Evolutionary conservation across 169 alveolate genomes (phyloP), one percentile per base, ranked within the genome.

Genomic region (Cryptosporidium tyzzeri): DNA sequence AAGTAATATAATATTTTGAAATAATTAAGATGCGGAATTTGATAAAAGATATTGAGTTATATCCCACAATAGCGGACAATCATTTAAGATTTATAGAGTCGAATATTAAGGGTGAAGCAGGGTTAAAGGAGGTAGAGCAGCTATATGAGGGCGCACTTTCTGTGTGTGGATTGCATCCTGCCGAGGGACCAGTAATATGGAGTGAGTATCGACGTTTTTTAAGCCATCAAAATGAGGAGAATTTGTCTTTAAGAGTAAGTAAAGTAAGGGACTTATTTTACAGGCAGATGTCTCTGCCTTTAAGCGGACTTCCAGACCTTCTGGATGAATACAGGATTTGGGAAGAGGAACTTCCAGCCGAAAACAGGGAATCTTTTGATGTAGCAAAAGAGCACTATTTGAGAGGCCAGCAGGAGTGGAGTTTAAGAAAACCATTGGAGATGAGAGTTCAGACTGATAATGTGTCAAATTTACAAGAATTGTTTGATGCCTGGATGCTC

Each of bases 321-420:
- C 75, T 91, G 9, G 94, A 91, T 74, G 94, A 86, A 23, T 91
- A 91, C 55, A 71, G 94, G 84, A 61, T 80, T 80, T 80, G 89
- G 89, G 89, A 80, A 50, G 89, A 80, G 51, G 89, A 80, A 9
- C 68, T 80, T n/a, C 74, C 67, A 12, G 89, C 39, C 8, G 65
- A 65, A 6, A 62, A 51, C 29, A 62, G 35, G 41, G 89, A 62
- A 3, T 65, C 89, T 61, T 59, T 80, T 16, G 41, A 59, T 39
- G 29, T 80, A 39, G 73, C 89, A 18, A 67, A 41, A 39, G 69
- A 80, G 18, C 68, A 80, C n/a, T 65, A 61, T 33, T 29, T 39
- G 3, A 80, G 44, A 70, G 89, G 89, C 14, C 89, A 80, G 26
- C 62, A 59, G 21, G 89, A 80, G 48, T 80, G 89, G 89, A 80